These are phyloP conservation scores for Agrostemma githago DNA, from an alignment of 148 eudicot species.

Conservation along the genomic window DNA sequence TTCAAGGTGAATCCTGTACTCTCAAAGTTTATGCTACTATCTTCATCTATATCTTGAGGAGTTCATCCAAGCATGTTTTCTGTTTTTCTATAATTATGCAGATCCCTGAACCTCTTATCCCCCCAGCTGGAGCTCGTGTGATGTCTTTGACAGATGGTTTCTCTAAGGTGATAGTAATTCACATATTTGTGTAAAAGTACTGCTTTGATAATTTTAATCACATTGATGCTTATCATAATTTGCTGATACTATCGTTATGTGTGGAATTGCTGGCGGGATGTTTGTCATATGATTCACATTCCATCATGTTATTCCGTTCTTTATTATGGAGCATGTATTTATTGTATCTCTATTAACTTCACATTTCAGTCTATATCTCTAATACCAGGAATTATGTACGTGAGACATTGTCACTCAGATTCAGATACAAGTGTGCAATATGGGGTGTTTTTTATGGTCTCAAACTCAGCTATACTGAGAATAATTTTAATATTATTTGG, in stretches of 20 bases:
- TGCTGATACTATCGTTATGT: background rate
- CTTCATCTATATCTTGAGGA: conserved; percentile 7
- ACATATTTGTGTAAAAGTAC: conserved; percentile 3
- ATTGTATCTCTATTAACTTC: background rate
- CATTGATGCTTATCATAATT: background rate
- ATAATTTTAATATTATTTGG: background rate
- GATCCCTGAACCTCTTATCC: conserved; percentile 98
- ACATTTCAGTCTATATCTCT: background rate
- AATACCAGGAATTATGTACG: background rate
- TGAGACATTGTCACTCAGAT: background rate
- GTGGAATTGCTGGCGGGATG: background rate
- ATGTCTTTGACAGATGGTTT: conserved; percentile 98
- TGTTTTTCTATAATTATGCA: conserved; percentile 27
- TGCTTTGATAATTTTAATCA: background rate
- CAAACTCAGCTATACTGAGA: background rate
- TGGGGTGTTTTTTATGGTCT: background rate
- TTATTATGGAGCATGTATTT: background rate
- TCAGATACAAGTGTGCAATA: background rate
- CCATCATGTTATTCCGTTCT: background rate
- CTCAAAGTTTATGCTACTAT: background rate
- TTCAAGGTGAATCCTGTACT: conserved; percentile 59
- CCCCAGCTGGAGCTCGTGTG: conserved; percentile 96
- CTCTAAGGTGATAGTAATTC: conserved; percentile 53
- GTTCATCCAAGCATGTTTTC: conserved; percentile 9
- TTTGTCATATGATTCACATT: background rate